These are phyloP conservation scores for Aspergillus proliferans DNA, from an alignment of 2,329 filamentous ascomycete genomes.

Conservation along the genomic window DNA sequence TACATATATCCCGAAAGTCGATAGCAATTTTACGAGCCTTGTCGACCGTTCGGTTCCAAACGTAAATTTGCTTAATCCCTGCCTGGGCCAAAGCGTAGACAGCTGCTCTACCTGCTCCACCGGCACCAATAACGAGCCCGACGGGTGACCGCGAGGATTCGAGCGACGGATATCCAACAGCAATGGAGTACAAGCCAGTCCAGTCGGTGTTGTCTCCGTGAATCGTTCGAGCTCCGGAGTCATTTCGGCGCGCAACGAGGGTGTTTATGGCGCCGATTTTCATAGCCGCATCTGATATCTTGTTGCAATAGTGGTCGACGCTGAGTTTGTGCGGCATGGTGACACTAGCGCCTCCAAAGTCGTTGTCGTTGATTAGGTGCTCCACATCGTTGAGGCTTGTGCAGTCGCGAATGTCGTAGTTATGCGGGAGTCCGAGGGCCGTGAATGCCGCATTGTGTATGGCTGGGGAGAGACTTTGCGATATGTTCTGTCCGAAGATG, in stretches of 20 bases:
- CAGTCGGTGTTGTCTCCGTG: not conserved
- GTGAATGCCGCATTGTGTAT: constrained; percentile 17
- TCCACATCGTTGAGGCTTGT: constrained; percentile 16
- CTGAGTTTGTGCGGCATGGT: constrained; percentile 34
- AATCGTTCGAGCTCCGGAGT: not conserved
- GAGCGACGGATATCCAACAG: not conserved
- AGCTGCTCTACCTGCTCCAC: constrained; percentile 1
- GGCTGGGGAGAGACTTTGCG: constrained; percentile 12
- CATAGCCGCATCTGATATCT: constrained; percentile 4
- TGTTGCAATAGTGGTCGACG: constrained; percentile 5
- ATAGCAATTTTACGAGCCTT: not conserved
- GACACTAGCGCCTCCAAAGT: constrained; percentile 81
- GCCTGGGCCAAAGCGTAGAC: constrained; percentile 1
- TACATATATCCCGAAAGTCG: not conserved
- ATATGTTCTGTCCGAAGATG: constrained; percentile 13
- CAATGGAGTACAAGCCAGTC: not conserved
- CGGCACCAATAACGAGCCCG: constrained; percentile 3
- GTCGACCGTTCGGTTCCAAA: not conserved
- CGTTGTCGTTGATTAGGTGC: constrained; percentile 54
- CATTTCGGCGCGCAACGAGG: not conserved
- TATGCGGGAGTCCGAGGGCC: constrained; percentile 6
- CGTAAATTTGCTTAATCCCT: not conserved
- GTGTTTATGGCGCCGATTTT: not conserved
- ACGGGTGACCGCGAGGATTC: not conserved
- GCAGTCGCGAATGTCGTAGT: constrained; percentile 9